A percentile compares a stretch with the other conserved stretches of the same genome.
Evolutionary conservation across 164 flowering plant genomes (phyloP).

Genomic region (Santalum album): DNA sequence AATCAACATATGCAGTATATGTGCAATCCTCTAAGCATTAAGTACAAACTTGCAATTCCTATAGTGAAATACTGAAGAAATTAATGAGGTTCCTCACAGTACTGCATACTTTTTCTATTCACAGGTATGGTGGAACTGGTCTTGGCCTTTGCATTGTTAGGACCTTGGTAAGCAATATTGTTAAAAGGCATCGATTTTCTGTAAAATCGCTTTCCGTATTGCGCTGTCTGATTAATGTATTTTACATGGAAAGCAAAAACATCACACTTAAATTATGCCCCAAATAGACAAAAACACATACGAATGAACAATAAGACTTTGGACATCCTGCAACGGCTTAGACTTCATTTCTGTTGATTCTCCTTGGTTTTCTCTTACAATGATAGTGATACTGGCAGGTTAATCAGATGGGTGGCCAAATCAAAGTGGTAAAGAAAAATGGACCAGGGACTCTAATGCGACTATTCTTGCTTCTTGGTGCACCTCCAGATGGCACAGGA

Average conservation of each 20-base stretch:
- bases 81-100: too few species aligned
- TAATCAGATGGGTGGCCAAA: conserved; percentile 92
- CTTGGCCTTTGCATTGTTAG: conserved; percentile 96
- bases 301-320: too few species aligned
- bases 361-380: neutral
- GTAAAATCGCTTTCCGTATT: too few species aligned
- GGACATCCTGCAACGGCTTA: too few species aligned
- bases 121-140: conserved; percentile 98
- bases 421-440: conserved; percentile 75
- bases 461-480: conserved; percentile 50
- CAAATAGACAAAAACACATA: too few species aligned
- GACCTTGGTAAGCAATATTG: conserved; percentile 59
- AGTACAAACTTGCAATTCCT: too few species aligned
- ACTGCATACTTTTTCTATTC: conserved; percentile 13
- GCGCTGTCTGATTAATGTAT: too few species aligned
- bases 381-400: conserved; percentile 38
- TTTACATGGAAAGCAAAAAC: too few species aligned
- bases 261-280: too few species aligned
- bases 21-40: too few species aligned
- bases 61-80: neutral
- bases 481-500: conserved; percentile 36
- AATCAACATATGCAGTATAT: neutral
- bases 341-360: too few species aligned
- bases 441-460: conserved; percentile 89
- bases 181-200: neutral